phyloP scores from a whole-genome alignment of 306 rosid species.

The Glycine tomentella region DNA sequence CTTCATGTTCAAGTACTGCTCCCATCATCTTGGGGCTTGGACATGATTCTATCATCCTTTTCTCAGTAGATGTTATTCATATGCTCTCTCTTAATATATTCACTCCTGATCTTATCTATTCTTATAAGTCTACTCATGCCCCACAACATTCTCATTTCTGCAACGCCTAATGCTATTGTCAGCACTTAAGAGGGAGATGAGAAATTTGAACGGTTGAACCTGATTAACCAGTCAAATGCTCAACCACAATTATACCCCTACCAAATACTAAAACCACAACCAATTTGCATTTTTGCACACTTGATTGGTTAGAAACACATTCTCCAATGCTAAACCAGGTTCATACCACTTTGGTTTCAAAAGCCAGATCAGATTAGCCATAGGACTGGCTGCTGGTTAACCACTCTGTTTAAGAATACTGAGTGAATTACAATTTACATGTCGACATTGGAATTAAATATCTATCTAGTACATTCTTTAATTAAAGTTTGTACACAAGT shows the following conservation, averaged over 20 bases:
- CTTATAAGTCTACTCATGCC: background rate
- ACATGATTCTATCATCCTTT: background rate
- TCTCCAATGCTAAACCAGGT: background rate
- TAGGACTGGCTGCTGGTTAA: background rate
- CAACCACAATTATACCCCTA: background rate
- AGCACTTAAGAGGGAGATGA: background rate
- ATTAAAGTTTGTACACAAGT: background rate
- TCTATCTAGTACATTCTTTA: slow-evolving; percentile 36
- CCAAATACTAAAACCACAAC: background rate
- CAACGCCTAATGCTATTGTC: background rate
- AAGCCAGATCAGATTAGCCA: background rate
- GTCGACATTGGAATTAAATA: background rate
- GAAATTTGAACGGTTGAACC: background rate
- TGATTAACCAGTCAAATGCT: background rate
- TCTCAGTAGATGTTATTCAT: background rate
- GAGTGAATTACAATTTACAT: background rate
- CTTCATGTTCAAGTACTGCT: background rate
- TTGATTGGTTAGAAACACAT: background rate
- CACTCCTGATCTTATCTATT: background rate
- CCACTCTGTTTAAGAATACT: background rate
- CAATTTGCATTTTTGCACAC: background rate
- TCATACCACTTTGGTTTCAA: background rate
- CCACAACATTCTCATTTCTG: background rate
- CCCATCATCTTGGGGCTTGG: background rate
- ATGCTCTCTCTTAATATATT: background rate